These are phyloP conservation scores for Metschnikowia noctiluminum DNA, from an alignment of 805 yeast species.

Conservation along the genomic window DNA sequence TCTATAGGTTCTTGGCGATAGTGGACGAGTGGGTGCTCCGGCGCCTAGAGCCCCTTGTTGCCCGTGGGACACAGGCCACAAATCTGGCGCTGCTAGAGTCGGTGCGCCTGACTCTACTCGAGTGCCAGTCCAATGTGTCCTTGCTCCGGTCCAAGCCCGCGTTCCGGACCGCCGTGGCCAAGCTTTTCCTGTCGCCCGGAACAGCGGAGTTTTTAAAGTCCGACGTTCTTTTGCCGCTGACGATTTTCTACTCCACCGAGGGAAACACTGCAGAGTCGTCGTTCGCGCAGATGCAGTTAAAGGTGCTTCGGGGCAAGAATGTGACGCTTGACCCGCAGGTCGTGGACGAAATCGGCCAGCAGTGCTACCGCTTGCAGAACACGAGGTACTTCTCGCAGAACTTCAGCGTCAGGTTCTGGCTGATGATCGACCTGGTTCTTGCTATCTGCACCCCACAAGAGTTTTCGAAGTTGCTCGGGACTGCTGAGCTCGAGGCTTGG, in stretches of 20 bases:
- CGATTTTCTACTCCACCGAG: conserved; percentile 52
- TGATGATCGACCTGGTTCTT: conserved; percentile 34
- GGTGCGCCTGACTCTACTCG: conserved; percentile 21
- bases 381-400: conserved; percentile 44
- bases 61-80: not conserved
- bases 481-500: conserved; percentile 31
- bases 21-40: conserved; percentile 37
- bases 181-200: conserved; percentile 1
- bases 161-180: conserved; percentile 32
- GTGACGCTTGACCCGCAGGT: conserved; percentile 19
- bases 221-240: conserved; percentile 40
- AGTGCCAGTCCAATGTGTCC: conserved; percentile 52
- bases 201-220: conserved; percentile 1
- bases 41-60: conserved; percentile 12
- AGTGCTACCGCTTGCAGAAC: conserved; percentile 52
- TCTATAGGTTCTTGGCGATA: conserved; percentile 28
- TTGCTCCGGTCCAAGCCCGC: conserved; percentile 39
- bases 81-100: conserved; percentile 5
- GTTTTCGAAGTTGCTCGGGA: conserved; percentile 22
- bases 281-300: conserved; percentile 44
- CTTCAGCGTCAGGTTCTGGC: conserved; percentile 48
- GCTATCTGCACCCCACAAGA: conserved; percentile 16
- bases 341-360: conserved; percentile 53
- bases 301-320: not conserved
- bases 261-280: conserved; percentile 44